Evolutionary conservation across 1,284 basidiomycete genomes (phyloP).

Genomic region (Pseudozyma thailandica): DNA sequence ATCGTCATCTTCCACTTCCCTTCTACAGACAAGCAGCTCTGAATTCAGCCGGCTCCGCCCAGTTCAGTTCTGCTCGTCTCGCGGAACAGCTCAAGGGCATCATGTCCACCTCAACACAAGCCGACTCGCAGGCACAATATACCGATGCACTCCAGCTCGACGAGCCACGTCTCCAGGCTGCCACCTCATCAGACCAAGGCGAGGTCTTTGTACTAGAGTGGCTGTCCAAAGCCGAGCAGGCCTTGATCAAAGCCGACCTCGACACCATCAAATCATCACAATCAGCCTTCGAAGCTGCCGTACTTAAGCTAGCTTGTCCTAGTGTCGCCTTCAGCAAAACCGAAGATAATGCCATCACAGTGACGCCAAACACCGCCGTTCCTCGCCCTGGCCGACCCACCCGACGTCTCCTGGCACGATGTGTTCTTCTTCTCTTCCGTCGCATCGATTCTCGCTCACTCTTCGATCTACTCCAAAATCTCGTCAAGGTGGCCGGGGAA

Average conservation of each 20-base stretch:
- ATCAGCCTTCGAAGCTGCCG: conserved; percentile 73
- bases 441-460: conserved; percentile 80
- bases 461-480: conserved; percentile 81
- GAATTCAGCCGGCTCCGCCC: too few relatives aligned
- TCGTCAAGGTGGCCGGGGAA: conserved; percentile 50
- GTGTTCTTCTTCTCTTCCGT: conserved; percentile 80
- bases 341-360: conserved; percentile 24
- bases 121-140: conserved; percentile 26
- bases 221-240: conserved; percentile 77
- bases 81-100: too few relatives aligned
- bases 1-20: too few relatives aligned
- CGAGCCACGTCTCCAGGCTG: conserved; percentile 50
- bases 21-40: too few relatives aligned
- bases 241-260: conserved; percentile 69
- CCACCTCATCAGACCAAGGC: conserved; percentile 77
- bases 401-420: conserved; percentile 81
- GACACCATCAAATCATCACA: conserved; percentile 74
- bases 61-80: too few relatives aligned
- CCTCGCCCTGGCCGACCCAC: conserved; percentile 81
- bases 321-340: conserved; percentile 31
- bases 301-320: conserved; percentile 74
- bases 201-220: conserved; percentile 85
- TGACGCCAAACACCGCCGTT: conserved; percentile 26
- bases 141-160: conserved; percentile 42
- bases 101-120: conserved; percentile 18